Percentiles rank a stretch among this genome's conserved stretches.
These are phyloP conservation scores for Pyrrhoderma noxium DNA, from an alignment of 1,284 basidiomycete genomes.

Conservation along the genomic window DNA sequence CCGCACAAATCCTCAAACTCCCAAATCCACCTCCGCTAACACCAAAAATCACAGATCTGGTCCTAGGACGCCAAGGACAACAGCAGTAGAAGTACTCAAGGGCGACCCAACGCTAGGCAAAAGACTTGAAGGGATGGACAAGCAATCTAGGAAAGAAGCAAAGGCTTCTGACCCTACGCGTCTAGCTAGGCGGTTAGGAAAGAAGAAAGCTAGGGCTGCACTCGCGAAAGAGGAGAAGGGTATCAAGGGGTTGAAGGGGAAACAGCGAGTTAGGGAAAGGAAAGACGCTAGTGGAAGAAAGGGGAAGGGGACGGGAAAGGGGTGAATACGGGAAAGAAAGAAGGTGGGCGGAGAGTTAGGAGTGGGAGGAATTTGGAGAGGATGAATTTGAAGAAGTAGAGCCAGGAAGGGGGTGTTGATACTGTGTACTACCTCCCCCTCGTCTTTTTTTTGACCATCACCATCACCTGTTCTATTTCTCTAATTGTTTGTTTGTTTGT, in stretches of 20 bases:
- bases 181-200: conserved; percentile 75
- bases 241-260: conserved; percentile 26
- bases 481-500: too few relatives aligned
- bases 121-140: conserved; percentile 68
- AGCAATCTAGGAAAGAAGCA: conserved; percentile 76
- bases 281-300: conserved; percentile 19
- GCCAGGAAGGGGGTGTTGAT: background rate
- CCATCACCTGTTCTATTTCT: too few relatives aligned
- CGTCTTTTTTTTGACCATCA: too few relatives aligned
- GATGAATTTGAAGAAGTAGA: conserved; percentile 52
- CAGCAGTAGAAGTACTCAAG: conserved; percentile 43
- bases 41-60: background rate
- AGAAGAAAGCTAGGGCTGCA: conserved; percentile 67
- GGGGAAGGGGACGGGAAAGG: conserved; percentile 27
- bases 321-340: conserved; percentile 23
- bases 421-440: too few relatives aligned
- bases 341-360: conserved; percentile 46
- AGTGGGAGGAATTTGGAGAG: conserved; percentile 50
- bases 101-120: conserved; percentile 77
- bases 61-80: too few relatives aligned
- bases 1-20: background rate
- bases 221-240: conserved; percentile 40
- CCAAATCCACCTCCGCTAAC: background rate
- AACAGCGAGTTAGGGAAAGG: conserved; percentile 44
- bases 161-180: conserved; percentile 77